Conservation (phyloP, 768 basidiomycete genomes). For the Aureoboletus auriporus region DNA sequence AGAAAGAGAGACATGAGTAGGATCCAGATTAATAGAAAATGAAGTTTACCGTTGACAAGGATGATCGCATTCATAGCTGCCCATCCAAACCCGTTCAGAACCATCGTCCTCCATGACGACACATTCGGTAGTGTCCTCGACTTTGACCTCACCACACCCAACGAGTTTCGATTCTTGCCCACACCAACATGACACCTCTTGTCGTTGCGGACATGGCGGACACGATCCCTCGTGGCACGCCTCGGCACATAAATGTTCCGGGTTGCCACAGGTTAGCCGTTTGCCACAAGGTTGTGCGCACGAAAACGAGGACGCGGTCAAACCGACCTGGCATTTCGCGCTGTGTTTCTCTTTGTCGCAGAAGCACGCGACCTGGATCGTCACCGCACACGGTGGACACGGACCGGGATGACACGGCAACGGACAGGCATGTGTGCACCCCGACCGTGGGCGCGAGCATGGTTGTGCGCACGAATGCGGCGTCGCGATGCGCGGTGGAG, state of each 20-base stretch:
- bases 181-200: constrained; percentile 72
- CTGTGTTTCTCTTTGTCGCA: constrained; percentile 55
- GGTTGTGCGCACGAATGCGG: constrained; percentile 75
- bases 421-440: constrained; percentile 81
- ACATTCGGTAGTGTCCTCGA: constrained; percentile 34
- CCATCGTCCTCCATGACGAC: constrained; percentile 25
- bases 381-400: constrained; percentile 89
- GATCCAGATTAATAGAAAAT: background rate
- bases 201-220: constrained; percentile 52
- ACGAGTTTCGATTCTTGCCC: constrained; percentile 60
- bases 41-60: constrained; percentile 52
- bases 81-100: constrained; percentile 56
- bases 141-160: constrained; percentile 62
- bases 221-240: constrained; percentile 80
- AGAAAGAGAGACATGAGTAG: background rate
- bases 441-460: constrained; percentile 54
- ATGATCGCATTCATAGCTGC: constrained; percentile 57
- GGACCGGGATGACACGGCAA: constrained; percentile 91
- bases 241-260: constrained; percentile 60
- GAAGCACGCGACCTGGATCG: constrained; percentile 71
- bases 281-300: constrained; percentile 39
- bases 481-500: constrained; percentile 61
- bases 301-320: constrained; percentile 22
- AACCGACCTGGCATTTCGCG: constrained; percentile 47
- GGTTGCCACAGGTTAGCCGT: constrained; percentile 58